Conservation (phyloP, 1,139 yeast species). For the Debaryomyces nepalensis region DNA sequence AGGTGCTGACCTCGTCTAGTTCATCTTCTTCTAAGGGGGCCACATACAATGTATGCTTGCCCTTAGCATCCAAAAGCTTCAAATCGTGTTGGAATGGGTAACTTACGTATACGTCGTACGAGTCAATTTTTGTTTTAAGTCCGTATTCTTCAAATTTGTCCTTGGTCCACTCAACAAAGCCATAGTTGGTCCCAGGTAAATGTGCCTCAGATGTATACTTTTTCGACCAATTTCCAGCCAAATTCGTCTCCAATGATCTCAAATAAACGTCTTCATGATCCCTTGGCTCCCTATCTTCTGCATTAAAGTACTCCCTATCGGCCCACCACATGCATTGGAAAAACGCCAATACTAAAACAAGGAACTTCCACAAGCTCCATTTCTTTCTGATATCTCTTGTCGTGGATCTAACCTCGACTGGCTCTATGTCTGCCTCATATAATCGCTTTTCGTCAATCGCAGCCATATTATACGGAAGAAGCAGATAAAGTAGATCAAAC, state of each 20-base stretch:
- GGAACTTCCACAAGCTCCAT: conserved; percentile 4
- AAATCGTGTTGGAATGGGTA: conserved; percentile 55
- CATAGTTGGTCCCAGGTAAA: conserved; percentile 71
- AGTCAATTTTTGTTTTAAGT: conserved; percentile 54
- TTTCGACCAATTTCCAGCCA: conserved; percentile 57
- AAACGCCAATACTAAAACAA: too few relatives aligned
- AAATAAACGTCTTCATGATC: conserved; percentile 28
- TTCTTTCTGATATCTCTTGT: neutral
- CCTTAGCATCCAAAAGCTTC: conserved; percentile 37
- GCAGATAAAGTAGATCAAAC: too few relatives aligned
- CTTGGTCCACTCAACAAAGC: conserved; percentile 68
- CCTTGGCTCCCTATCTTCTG: neutral
- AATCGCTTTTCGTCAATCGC: conserved; percentile 2
- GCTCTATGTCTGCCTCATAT: neutral
- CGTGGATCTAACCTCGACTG: neutral
- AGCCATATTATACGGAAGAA: too few relatives aligned
- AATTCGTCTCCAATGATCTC: conserved; percentile 48
- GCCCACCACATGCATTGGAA: too few relatives aligned
- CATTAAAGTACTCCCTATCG: too few relatives aligned
- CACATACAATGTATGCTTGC: conserved; percentile 48
- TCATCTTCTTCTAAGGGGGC: conserved; percentile 77
- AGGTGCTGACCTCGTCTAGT: conserved; percentile 70
- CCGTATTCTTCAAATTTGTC: conserved; percentile 66
- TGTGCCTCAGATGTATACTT: conserved; percentile 66
- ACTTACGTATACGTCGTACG: conserved; percentile 60